These are phyloP conservation scores for Boletus pseudo-olivaceus DNA, from an alignment of 768 basidiomycete species.

Conservation along the genomic window DNA sequence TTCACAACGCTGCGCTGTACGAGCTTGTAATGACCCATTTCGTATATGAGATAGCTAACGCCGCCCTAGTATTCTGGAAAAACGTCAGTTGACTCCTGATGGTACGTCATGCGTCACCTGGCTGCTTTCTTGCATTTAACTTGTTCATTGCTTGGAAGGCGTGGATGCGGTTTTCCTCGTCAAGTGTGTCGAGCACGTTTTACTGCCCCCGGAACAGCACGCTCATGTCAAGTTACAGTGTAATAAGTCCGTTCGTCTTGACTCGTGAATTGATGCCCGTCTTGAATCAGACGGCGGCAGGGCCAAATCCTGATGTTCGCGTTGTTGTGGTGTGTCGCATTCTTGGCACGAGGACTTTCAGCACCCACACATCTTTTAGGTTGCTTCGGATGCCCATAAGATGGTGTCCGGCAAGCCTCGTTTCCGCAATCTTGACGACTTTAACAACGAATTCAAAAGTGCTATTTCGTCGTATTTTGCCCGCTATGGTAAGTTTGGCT, in stretches of 20 bases:
- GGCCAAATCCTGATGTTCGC: slow-evolving; percentile 53
- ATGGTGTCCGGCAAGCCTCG: slow-evolving; percentile 14
- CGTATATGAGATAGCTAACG: slow-evolving; percentile 6
- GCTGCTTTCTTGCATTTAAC: background rate
- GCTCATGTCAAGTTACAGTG: slow-evolving; percentile 24
- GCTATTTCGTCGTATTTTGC: slow-evolving; percentile 12
- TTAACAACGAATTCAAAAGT: slow-evolving; percentile 35
- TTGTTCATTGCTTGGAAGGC: slow-evolving; percentile 26
- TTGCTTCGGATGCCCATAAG: slow-evolving; percentile 31
- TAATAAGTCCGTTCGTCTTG: slow-evolving; percentile 55
- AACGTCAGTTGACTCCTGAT: slow-evolving; percentile 24
- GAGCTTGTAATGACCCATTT: slow-evolving; percentile 4
- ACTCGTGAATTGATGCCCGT: slow-evolving; percentile 53
- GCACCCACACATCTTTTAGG: slow-evolving; percentile 17
- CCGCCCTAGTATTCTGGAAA: slow-evolving; percentile 16
- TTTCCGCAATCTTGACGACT: slow-evolving; percentile 33
- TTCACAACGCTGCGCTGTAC: slow-evolving; percentile 56
- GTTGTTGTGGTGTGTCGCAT: slow-evolving; percentile 49
- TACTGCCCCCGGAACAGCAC: background rate
- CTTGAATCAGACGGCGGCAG: slow-evolving; percentile 45
- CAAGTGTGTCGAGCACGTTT: slow-evolving; percentile 34
- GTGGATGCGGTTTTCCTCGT: slow-evolving; percentile 38
- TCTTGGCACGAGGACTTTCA: background rate
- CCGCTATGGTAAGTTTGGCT: slow-evolving; percentile 34
- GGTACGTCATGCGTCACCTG: slow-evolving; percentile 18